phyloP scores from a whole-genome alignment of 176 grass and related monocot genomes.

The Lolium multiflorum region DNA sequence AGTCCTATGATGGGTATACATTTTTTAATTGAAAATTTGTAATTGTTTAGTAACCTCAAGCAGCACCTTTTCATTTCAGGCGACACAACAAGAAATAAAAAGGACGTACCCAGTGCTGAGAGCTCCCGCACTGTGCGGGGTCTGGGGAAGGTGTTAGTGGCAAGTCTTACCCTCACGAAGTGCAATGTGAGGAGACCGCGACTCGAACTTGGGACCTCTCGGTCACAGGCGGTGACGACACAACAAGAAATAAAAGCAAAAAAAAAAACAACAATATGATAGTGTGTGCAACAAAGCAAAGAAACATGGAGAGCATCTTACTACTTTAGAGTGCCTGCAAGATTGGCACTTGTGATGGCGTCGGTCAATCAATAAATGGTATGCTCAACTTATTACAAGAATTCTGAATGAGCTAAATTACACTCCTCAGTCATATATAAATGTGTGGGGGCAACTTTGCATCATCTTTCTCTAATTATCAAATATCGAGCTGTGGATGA shows the following conservation, averaged over 20 bases:
- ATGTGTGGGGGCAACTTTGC: neutral
- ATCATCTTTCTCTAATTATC: neutral
- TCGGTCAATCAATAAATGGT: neutral
- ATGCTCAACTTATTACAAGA: neutral
- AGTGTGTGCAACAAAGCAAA: neutral
- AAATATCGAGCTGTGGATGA: constrained; percentile 6
- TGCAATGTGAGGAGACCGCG: too few species aligned
- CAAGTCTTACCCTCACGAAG: too few species aligned
- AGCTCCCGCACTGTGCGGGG: too few species aligned
- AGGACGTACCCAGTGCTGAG: neutral
- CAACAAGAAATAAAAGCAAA: too few species aligned
- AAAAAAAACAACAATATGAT: neutral
- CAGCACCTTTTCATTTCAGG: neutral
- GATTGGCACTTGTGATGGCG: constrained; percentile 13
- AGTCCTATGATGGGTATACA: neutral
- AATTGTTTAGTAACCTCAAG: neutral
- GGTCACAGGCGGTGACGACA: too few species aligned
- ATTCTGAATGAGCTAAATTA: neutral
- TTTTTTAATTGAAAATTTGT: neutral
- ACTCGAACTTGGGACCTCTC: too few species aligned
- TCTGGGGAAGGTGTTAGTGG: too few species aligned
- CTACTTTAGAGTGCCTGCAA: neutral
- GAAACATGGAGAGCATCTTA: constrained; percentile 10
- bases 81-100: neutral
- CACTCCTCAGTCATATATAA: constrained; percentile 33